Conservation (phyloP, 306 rosid genomes). For the cucumber (Cucumis sativus) region Cucumber_9930_V3 NC_026657.2:34462001-34462500, state of each 20-base stretch:
- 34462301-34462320: not conserved
- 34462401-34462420: slow-evolving; percentile 52
- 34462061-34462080: slow-evolving; percentile 97
- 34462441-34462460: not conserved
- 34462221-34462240: not conserved
- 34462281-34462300: not conserved
- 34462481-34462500: not conserved
- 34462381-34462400: slow-evolving; percentile 72
- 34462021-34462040: not conserved
- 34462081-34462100: slow-evolving; percentile 97
- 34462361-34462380: slow-evolving; percentile 78
- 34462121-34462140: not conserved
- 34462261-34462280: not conserved
- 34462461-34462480: not conserved
- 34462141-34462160: not conserved
- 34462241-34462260: not conserved
- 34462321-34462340: slow-evolving; percentile 32
- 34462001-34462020: not conserved
- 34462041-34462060: slow-evolving; percentile 85
- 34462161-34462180: not conserved
- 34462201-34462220: not conserved
- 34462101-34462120: slow-evolving; percentile 68
- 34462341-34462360: slow-evolving; percentile 90
- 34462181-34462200: not conserved
- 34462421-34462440: not conserved